These are phyloP conservation scores for Cryptosporidium meleagridis DNA, from an alignment of 169 alveolate species.

Conservation along the genomic window DNA sequence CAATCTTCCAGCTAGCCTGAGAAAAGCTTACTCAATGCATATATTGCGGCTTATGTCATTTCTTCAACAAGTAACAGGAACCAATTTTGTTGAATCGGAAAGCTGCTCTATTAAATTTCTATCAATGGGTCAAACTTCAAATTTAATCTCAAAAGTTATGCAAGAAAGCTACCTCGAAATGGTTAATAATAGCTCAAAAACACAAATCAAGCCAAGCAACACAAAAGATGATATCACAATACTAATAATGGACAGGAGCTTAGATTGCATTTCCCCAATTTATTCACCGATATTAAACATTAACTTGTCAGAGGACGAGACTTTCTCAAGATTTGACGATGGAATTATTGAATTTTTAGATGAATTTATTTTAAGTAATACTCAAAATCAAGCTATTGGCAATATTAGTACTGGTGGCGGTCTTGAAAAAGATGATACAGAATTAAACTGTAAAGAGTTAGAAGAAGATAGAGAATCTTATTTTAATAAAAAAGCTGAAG, in stretches of 20 bases:
- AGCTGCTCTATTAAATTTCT: background rate
- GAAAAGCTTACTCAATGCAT: constrained; percentile 17
- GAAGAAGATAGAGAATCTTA: background rate
- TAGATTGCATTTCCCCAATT: constrained; percentile 50
- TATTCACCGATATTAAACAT: constrained; percentile 34
- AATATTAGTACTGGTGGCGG: background rate
- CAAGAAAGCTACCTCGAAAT: constrained; percentile 5
- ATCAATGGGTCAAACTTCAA: constrained; percentile 30
- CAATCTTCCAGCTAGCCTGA: constrained; percentile 4
- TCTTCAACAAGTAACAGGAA: constrained; percentile 5
- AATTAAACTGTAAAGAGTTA: background rate
- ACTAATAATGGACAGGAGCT: constrained; percentile 40
- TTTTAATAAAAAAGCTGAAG: background rate
- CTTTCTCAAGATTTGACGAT: constrained; percentile 6
- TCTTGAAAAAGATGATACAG: background rate
- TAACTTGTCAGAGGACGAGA: constrained; percentile 1
- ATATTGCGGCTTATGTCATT: constrained; percentile 22
- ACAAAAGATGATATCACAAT: background rate
- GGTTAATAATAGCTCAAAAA: background rate
- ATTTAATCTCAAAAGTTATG: background rate
- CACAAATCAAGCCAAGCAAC: background rate
- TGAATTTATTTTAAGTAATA: background rate
- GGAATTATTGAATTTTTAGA: constrained; percentile 39
- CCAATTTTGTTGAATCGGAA: background rate
- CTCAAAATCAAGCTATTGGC: background rate